Conservation (phyloP, 345 rosid species). For the Populus euphratica region DNA sequence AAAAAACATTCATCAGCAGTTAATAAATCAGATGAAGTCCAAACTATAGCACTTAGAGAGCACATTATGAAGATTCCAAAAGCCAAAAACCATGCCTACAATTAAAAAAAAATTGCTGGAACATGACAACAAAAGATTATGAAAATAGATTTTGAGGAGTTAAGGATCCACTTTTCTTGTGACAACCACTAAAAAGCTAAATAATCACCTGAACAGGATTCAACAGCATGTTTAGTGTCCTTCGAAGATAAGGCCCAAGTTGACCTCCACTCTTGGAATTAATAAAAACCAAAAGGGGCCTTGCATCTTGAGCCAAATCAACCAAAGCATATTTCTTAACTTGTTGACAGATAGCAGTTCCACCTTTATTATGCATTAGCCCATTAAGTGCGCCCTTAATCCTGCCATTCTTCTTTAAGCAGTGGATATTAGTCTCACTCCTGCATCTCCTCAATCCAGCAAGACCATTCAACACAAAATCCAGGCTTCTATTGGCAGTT, state of each 20-base stretch:
- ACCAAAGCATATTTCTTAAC: conserved; percentile 4
- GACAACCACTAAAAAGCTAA: background rate
- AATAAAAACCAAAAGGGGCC: conserved; percentile 82
- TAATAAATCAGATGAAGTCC: background rate
- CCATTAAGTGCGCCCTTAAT: background rate
- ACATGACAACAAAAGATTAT: background rate
- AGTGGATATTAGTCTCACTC: background rate
- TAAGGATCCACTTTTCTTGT: background rate
- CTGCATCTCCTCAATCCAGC: background rate
- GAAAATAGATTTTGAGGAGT: background rate
- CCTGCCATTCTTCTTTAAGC: background rate
- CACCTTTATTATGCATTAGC: background rate
- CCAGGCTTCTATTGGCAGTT: background rate
- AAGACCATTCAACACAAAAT: background rate
- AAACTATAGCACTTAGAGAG: background rate
- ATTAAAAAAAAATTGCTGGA: no score
- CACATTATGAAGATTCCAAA: background rate
- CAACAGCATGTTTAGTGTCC: conserved; percentile 71
- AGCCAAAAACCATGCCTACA: background rate
- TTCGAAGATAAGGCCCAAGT: conserved; percentile 66
- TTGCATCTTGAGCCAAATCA: conserved; percentile 73
- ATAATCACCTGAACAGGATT: conserved; percentile 76
- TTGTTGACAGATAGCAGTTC: background rate
- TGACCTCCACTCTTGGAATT: conserved; percentile 93
- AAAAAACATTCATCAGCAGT: background rate